phyloP scores from a whole-genome alignment of 2,329 filamentous ascomycete species.

The Phoma sp. region DNA sequence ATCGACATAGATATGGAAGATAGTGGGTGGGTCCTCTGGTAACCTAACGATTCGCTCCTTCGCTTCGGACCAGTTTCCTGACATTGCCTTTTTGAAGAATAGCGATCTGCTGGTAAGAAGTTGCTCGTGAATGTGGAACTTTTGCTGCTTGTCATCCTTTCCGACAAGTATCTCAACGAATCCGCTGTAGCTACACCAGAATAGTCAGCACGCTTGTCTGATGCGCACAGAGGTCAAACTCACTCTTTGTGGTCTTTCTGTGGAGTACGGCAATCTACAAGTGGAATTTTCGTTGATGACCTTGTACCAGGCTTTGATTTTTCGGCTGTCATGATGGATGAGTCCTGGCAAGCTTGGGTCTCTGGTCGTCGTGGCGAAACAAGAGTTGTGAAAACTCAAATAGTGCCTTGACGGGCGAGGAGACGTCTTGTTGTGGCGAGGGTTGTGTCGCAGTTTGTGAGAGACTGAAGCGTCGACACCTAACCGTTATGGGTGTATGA shows the following conservation, averaged over 20 bases:
- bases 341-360: neutral
- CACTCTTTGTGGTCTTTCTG: neutral
- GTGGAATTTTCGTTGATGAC: neutral
- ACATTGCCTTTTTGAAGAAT: constrained; percentile 5
- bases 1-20: neutral
- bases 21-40: neutral
- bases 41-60: neutral
- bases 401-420: too few species aligned
- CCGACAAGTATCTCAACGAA: neutral
- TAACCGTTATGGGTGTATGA: too few species aligned
- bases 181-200: neutral
- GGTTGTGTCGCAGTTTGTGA: too few species aligned
- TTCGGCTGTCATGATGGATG: neutral
- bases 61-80: neutral
- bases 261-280: neutral
- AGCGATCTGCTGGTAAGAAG: neutral
- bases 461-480: too few species aligned
- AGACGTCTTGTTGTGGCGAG: too few species aligned
- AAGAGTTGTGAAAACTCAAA: neutral
- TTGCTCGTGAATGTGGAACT: neutral
- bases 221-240: neutral
- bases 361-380: neutral
- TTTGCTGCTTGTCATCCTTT: neutral
- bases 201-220: neutral
- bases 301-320: neutral